Conservation (phyloP, 305 asterid species). For the Lippia alba region DNA sequence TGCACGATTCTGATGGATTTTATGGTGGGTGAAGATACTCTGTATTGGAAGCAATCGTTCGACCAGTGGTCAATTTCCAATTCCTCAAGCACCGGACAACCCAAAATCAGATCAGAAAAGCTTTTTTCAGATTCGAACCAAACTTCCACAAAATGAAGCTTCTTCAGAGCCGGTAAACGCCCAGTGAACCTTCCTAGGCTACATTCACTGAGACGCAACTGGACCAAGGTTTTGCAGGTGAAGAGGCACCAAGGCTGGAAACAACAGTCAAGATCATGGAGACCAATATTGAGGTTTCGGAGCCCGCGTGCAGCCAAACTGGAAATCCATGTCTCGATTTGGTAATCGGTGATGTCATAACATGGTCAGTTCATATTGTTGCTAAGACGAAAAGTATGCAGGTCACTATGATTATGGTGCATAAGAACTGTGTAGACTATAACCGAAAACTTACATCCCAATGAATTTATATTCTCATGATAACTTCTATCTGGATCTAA, state of each 20-base stretch:
- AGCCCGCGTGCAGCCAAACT: background rate
- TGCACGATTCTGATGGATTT: background rate
- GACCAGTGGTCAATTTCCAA: background rate
- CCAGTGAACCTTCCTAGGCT: background rate
- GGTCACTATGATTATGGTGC: background rate
- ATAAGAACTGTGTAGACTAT: slow-evolving; percentile 9
- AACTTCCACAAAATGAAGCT: slow-evolving; percentile 22
- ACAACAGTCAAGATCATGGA: background rate
- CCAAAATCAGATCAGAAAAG: slow-evolving; percentile 10
- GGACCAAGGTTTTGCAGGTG: slow-evolving; percentile 10
- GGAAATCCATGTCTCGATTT: slow-evolving; percentile 14
- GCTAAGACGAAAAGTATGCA: slow-evolving; percentile 1
- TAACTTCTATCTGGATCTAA: slow-evolving; percentile 14
- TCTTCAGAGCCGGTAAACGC: slow-evolving; percentile 20
- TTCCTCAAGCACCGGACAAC: slow-evolving; percentile 13
- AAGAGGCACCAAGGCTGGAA: slow-evolving; percentile 15
- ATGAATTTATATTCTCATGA: no score
- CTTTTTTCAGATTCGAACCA: background rate
- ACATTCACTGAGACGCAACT: background rate
- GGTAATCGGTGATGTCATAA: background rate
- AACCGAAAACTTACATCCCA: background rate
- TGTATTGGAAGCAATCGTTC: background rate
- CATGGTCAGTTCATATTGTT: no score
- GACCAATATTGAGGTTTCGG: slow-evolving; percentile 1
- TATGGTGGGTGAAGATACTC: slow-evolving; percentile 1